These are phyloP conservation scores for Spizellomyces sp. DNA, from an alignment of 192 early-diverging fungal species.

Conservation along the genomic window DNA sequence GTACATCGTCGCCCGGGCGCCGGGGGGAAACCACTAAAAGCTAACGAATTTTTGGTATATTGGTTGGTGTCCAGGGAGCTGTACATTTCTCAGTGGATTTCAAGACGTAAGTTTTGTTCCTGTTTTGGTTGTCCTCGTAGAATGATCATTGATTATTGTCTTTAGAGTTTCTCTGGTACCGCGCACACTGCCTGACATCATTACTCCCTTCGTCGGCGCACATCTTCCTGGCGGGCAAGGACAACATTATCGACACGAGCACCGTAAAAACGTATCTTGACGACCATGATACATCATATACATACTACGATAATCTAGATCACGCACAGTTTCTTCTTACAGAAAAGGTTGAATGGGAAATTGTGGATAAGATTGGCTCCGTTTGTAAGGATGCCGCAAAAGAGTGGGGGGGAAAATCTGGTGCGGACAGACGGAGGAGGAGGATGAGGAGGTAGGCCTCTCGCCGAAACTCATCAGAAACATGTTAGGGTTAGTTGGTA, in stretches of 20 bases:
- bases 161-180: constrained; percentile 40
- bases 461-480: no score
- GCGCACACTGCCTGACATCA: constrained; percentile 31
- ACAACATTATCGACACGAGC: constrained; percentile 37
- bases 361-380: constrained; percentile 20
- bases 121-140: no score
- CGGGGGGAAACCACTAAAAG: background rate
- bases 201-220: constrained; percentile 22
- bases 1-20: constrained; percentile 33
- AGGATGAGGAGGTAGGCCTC: background rate
- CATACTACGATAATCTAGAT: constrained; percentile 12
- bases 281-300: constrained; percentile 13
- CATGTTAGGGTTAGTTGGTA: no score
- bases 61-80: constrained; percentile 62
- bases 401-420: background rate
- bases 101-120: constrained; percentile 27
- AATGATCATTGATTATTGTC: background rate
- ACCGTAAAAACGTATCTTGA: constrained; percentile 28
- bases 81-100: constrained; percentile 61
- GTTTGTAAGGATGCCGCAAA: background rate
- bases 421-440: constrained; percentile 5
- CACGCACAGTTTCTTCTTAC: constrained; percentile 37
- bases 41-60: constrained; percentile 52
- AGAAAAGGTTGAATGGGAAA: constrained; percentile 23
- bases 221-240: constrained; percentile 21